Conservation (phyloP, 164 flowering plant genomes). For the Aristolochia fimbriata region DNA sequence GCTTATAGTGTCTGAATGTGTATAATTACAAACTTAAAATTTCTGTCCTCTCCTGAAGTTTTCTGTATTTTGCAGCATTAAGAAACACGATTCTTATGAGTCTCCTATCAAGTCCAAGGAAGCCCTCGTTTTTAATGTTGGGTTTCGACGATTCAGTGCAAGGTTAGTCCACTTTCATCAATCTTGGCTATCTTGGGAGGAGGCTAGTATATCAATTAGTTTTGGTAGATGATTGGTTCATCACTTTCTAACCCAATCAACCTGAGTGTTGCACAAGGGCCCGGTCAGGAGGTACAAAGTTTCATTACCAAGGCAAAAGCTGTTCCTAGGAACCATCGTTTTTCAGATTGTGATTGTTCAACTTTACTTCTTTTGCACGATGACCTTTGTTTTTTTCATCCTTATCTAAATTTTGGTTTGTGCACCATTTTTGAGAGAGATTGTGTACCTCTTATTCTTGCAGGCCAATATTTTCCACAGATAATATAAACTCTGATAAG, state of each 20-base stretch:
- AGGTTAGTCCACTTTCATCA: conserved; percentile 33
- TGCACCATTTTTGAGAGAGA: too few relatives aligned
- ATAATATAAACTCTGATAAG: conserved; percentile 65
- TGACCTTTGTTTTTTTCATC: too few relatives aligned
- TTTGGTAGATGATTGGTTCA: not conserved
- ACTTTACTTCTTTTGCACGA: too few relatives aligned
- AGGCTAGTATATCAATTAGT: not conserved
- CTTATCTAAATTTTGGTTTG: too few relatives aligned
- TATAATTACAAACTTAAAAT: not conserved
- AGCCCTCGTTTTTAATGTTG: conserved; percentile 77
- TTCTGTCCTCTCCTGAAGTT: not conserved
- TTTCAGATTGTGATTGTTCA: too few relatives aligned
- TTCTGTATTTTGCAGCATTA: conserved; percentile 42
- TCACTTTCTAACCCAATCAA: too few relatives aligned
- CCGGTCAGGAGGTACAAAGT: too few relatives aligned
- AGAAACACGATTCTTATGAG: conserved; percentile 69
- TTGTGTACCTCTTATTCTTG: conserved; percentile 8
- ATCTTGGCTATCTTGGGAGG: not conserved
- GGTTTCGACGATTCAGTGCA: conserved; percentile 86
- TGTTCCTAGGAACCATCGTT: too few relatives aligned
- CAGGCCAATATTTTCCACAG: conserved; percentile 93
- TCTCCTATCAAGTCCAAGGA: conserved; percentile 87
- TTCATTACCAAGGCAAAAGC: too few relatives aligned
- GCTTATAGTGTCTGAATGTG: too few relatives aligned
- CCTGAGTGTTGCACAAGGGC: too few relatives aligned